phyloP scores from a whole-genome alignment of 495 filamentous ascomycete genomes.

The Penicillium bialowiezense region DNA sequence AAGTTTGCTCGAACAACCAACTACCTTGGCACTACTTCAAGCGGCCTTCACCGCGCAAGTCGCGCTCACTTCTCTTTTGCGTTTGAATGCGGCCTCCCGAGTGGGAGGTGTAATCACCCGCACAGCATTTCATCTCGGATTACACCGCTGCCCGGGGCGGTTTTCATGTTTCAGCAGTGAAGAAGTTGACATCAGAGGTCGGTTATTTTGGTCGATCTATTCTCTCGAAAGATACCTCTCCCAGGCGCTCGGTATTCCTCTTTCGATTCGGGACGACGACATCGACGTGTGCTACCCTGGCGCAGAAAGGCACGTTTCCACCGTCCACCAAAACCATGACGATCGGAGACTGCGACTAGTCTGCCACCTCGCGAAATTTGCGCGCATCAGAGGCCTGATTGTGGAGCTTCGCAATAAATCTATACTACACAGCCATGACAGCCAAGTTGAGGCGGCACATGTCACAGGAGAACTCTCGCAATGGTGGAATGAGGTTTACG shows the following conservation, averaged over 20 bases:
- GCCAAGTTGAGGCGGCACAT: conserved; percentile 30
- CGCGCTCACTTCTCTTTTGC: conserved; percentile 44
- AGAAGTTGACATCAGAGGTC: conserved; percentile 38
- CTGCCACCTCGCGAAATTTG: conserved; percentile 40
- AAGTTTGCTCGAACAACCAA: conserved; percentile 32
- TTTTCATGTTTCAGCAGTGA: conserved; percentile 37
- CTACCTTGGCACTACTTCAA: conserved; percentile 39
- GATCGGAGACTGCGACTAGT: conserved; percentile 31
- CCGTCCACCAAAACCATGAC: neutral
- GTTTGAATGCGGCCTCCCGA: conserved; percentile 47
- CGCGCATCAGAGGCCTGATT: conserved; percentile 40
- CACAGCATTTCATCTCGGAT: conserved; percentile 45
- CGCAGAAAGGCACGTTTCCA: conserved; percentile 28
- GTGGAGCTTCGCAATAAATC: conserved; percentile 48
- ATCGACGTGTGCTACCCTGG: conserved; percentile 51
- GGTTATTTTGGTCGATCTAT: conserved; percentile 52
- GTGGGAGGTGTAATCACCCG: conserved; percentile 45
- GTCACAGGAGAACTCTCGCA: conserved; percentile 37
- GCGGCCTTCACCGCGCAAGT: conserved; percentile 44
- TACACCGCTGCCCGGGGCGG: conserved; percentile 47
- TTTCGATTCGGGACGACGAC: conserved; percentile 50
- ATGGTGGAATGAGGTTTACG: conserved; percentile 50
- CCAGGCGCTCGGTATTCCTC: conserved; percentile 48
- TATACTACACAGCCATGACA: conserved; percentile 35
- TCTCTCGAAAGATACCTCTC: conserved; percentile 48